Evolutionary conservation across 805 yeast species (phyloP).

Genomic region (Yamadazyma takamatsuzukensis): DNA sequence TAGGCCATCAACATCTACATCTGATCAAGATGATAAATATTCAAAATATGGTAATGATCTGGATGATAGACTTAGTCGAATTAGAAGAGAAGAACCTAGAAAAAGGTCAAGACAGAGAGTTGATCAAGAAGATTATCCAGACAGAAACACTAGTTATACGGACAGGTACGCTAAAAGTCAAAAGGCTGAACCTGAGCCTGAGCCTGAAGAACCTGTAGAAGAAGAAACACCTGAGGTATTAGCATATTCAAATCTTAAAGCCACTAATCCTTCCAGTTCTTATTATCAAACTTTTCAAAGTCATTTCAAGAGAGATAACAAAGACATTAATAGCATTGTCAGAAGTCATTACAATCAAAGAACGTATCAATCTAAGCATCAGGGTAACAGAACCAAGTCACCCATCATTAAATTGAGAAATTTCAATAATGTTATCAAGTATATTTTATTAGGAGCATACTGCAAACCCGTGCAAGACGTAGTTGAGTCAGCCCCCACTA

Average conservation of each 20-base stretch:
- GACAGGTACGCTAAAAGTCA: slow-evolving; percentile 6
- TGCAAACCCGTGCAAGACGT: slow-evolving; percentile 35
- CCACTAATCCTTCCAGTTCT: slow-evolving; percentile 20
- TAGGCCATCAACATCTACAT: slow-evolving; percentile 7
- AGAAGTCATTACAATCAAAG: slow-evolving; percentile 83
- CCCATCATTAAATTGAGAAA: slow-evolving; percentile 83
- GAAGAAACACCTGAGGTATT: slow-evolving; percentile 8
- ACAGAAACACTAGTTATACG: slow-evolving; percentile 2
- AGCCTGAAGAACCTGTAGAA: slow-evolving; percentile 5
- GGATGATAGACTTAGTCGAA: slow-evolving; percentile 7
- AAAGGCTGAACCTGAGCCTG: slow-evolving; percentile 1
- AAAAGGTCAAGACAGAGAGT: slow-evolving; percentile 1
- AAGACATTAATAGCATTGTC: slow-evolving; percentile 63
- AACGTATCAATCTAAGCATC: slow-evolving; percentile 61
- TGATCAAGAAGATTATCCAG: slow-evolving; percentile 1
- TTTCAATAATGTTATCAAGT: slow-evolving; percentile 90
- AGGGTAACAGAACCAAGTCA: slow-evolving; percentile 62
- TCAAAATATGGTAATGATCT: slow-evolving; percentile 13
- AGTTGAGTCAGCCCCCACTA: slow-evolving; percentile 17
- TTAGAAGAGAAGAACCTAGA: slow-evolving; percentile 3
- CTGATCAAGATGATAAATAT: slow-evolving; percentile 13
- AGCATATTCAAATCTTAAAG: slow-evolving; percentile 19
- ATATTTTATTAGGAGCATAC: slow-evolving; percentile 72
- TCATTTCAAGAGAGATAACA: slow-evolving; percentile 27
- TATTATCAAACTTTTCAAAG: slow-evolving; percentile 39